phyloP scores from a whole-genome alignment of 257 asterid genomes.

The Cordia subcordata region DNA sequence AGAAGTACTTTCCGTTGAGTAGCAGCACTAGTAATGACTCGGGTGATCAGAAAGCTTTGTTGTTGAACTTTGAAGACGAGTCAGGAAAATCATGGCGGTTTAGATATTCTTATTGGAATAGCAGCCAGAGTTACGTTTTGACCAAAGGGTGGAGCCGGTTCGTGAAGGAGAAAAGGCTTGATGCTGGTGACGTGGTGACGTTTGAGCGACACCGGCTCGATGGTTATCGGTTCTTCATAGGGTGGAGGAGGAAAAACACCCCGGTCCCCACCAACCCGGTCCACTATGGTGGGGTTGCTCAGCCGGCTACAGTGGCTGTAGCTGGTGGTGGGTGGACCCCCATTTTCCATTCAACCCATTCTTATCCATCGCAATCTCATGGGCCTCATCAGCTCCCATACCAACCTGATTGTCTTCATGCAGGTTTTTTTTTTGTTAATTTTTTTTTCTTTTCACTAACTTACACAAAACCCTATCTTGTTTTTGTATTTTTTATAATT shows the following conservation, averaged over 20 bases:
- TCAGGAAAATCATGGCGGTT: conserved; percentile 75
- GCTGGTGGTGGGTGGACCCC: conserved; percentile 39
- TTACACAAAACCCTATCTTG: conserved; percentile 16
- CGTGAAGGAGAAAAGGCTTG: conserved; percentile 80
- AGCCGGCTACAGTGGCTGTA: conserved; percentile 1
- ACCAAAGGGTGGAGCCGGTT: conserved; percentile 97
- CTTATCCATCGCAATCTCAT: conserved; percentile 37
- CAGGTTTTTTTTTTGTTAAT: conserved; percentile 63
- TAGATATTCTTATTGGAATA: conserved; percentile 88
- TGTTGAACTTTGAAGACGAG: conserved; percentile 77
- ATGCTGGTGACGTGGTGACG: conserved; percentile 75
- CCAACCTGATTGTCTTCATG: conserved; percentile 54
- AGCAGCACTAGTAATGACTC: conserved; percentile 17
- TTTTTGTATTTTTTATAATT: conserved; percentile 2
- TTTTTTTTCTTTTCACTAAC: background rate
- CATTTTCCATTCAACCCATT: conserved; percentile 31
- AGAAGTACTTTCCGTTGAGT: conserved; percentile 68
- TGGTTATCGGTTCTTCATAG: conserved; percentile 57
- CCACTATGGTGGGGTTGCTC: conserved; percentile 12
- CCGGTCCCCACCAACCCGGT: background rate
- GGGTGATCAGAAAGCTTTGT: conserved; percentile 50
- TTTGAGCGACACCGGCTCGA: conserved; percentile 63
- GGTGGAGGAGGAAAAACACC: conserved; percentile 60
- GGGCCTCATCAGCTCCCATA: conserved; percentile 33
- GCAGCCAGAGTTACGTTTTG: conserved; percentile 91